Base-by-base conservation (phyloP, 352 stramenopile genomes). In the Phytophthora sojae region DNA sequence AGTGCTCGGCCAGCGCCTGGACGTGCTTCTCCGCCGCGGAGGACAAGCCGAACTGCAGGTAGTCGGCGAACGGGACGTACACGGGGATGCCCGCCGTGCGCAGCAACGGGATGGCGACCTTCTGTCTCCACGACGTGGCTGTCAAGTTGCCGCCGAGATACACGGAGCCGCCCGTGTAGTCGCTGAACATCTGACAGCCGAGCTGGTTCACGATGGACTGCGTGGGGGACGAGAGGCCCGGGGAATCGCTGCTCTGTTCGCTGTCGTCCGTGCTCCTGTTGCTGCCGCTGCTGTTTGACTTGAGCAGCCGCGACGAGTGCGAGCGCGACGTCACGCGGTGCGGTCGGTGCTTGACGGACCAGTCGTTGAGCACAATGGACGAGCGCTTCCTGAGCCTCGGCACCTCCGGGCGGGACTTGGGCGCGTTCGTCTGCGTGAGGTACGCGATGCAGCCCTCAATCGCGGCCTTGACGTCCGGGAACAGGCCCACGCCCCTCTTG, bases 61-160 rank as follows among this genome's bases (percentile, higher is more conserved):
- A 96, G 71, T 95, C 88, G 19, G 88, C 76, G 52, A 81, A 86
- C 14, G 85, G 89, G 7, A 93, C 86, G 71, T 90, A 94, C 50
- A 94, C 91, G 50, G 83, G 78, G 47, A 96, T 86, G 0, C 84
- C 81, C 4, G 83, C 87, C n/a, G 81, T 80, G n/a, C 86, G 84
- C 19, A 95, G 77, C 56, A 90, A 61, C 23, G 87, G 89, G 29
- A 96, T 86, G 2, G 86, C 89, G 0, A 92, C 81, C 30, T 84
- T 81, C 57, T 94, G 82, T 54, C 89, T 80, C 89, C 89, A 96
- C 0, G 82, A 89, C 14, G 87, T 92, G 6, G 82, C 80, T 11
- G 79, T 77, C 23, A 95, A 76, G 61, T 94, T 93, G 9, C 89
- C 89, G 26, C 89, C 89, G 1, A 96, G 67, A 64, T 93, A 95